Percentiles rank a stretch among this genome's conserved stretches.
These are phyloP conservation scores for Backusella circina DNA, from an alignment of 192 early-diverging fungal genomes.

Conservation along the genomic window DNA sequence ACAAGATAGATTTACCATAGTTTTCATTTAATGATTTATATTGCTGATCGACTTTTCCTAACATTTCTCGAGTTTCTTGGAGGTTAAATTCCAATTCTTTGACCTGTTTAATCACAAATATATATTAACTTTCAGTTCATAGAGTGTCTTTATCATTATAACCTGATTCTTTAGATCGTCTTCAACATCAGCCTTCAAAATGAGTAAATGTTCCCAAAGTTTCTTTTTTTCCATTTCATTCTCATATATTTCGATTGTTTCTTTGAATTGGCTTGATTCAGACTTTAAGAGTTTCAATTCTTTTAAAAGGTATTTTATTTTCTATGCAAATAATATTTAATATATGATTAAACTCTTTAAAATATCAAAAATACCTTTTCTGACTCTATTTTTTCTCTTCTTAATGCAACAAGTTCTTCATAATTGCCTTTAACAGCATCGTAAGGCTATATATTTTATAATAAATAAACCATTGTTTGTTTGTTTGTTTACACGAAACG, in stretches of 20 bases:
- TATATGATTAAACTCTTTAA: neutral
- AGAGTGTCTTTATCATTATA: neutral
- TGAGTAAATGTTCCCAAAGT: neutral
- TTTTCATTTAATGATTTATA: neutral
- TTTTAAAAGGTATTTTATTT: neutral
- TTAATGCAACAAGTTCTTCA: neutral
- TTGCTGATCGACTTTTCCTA: neutral
- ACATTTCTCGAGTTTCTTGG: neutral
- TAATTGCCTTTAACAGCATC: neutral
- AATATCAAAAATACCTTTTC: neutral
- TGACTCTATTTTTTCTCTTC: neutral
- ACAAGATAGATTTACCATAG: neutral
- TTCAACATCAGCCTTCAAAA: neutral
- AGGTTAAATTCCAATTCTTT: neutral
- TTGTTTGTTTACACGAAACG: neutral
- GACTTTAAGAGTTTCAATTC: neutral
- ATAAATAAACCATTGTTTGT: neutral
- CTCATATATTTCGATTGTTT: neutral
- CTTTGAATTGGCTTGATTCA: neutral
- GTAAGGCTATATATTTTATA: neutral
- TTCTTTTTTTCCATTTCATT: conserved; percentile 2
- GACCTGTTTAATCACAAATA: neutral
- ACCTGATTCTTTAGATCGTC: neutral
- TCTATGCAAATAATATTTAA: neutral
- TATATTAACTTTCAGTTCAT: neutral